phyloP scores from a whole-genome alignment of 345 rosid species.

The Luvunga scandens region DNA sequence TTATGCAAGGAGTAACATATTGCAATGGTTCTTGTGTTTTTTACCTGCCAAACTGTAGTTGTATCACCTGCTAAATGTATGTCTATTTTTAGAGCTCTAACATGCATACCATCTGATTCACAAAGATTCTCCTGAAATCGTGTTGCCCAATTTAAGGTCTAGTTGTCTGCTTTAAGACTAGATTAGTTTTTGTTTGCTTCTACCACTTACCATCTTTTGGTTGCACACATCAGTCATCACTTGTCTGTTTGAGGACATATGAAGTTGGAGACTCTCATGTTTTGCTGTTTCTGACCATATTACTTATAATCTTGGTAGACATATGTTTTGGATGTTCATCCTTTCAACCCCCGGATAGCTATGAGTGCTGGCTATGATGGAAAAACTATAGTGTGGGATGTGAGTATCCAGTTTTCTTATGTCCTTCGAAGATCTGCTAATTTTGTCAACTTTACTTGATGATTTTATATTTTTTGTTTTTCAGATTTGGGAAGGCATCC shows the following conservation, averaged over 20 bases:
- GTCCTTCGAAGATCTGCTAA: slow-evolving; percentile 12
- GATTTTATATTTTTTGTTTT: slow-evolving; percentile 20
- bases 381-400: slow-evolving; percentile 96
- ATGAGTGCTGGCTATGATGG: slow-evolving; percentile 99
- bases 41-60: background rate
- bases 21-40: background rate
- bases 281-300: slow-evolving; percentile 10
- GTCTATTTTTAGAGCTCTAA: slow-evolving; percentile 1
- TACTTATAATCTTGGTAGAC: slow-evolving; percentile 53
- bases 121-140: background rate
- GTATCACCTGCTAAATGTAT: background rate
- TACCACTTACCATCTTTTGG: background rate
- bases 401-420: slow-evolving; percentile 50
- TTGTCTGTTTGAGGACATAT: slow-evolving; percentile 5
- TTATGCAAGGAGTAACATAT: background rate
- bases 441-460: slow-evolving; percentile 17
- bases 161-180: background rate
- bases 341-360: slow-evolving; percentile 96
- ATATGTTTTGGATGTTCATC: slow-evolving; percentile 97
- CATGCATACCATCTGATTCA: background rate
- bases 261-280: slow-evolving; percentile 12
- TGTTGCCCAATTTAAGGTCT: background rate
- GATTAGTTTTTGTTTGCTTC: background rate
- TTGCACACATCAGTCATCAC: background rate
- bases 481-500: slow-evolving; percentile 99